Conservation (phyloP, 306 rosid species). For the Vigna reflexopilosa region DNA sequence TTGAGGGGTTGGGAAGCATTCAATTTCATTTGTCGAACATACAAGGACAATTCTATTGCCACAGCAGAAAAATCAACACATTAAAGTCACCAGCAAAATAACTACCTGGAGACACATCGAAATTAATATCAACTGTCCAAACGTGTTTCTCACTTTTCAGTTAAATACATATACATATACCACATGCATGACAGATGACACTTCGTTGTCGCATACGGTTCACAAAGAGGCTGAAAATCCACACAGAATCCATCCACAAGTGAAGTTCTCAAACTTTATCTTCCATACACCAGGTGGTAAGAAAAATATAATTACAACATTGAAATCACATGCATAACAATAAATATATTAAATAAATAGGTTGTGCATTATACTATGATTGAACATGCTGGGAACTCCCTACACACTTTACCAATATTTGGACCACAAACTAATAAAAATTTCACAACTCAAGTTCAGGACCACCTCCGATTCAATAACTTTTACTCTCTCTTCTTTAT, state of each 20-base stretch:
- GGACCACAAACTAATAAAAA: constrained; percentile 68
- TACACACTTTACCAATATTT: constrained; percentile 45
- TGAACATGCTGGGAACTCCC: constrained; percentile 48
- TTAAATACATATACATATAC: constrained; percentile 1
- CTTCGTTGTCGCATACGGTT: constrained; percentile 16
- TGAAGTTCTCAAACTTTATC: constrained; percentile 18
- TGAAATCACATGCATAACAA: constrained; percentile 37
- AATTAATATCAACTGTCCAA: constrained; percentile 19
- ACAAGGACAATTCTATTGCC: neutral
- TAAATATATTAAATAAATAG: constrained; percentile 1
- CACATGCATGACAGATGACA: constrained; percentile 44
- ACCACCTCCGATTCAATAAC: constrained; percentile 63
- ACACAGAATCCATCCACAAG: constrained; percentile 39
- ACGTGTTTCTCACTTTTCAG: constrained; percentile 34
- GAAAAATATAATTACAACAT: constrained; percentile 21
- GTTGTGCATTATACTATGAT: constrained; percentile 43
- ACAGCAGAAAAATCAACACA: constrained; percentile 8
- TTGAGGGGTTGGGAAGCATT: neutral
- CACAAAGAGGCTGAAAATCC: constrained; percentile 38
- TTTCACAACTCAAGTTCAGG: constrained; percentile 53
- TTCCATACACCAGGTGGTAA: constrained; percentile 31
- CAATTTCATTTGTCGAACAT: neutral
- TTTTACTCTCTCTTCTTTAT: constrained; percentile 17
- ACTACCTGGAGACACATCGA: neutral
- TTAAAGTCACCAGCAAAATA: neutral